A percentile compares a stretch with the other conserved stretches of the same genome.
phyloP scores from a whole-genome alignment of 768 basidiomycete genomes.

The Thelephora aurantiotincta region DNA sequence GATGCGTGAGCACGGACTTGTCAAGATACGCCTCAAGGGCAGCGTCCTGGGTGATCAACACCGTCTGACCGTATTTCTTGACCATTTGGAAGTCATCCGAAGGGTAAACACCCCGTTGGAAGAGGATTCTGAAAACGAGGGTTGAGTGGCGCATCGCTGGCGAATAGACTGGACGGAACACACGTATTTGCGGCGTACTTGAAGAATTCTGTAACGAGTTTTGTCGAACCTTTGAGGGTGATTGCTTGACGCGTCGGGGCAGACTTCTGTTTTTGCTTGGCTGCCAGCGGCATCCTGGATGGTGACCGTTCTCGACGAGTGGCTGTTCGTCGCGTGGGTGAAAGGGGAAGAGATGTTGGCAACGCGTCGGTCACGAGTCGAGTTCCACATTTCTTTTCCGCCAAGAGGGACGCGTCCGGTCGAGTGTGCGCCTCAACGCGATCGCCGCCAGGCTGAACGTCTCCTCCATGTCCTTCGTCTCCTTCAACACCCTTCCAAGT shows the following conservation, averaged over 20 bases:
- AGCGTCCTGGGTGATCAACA: conserved; percentile 88
- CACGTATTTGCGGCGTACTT: conserved; percentile 98
- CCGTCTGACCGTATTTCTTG: conserved; percentile 95
- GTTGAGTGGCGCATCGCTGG: conserved; percentile 6
- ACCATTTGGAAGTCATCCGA: conserved; percentile 99
- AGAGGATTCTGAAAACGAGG: conserved; percentile 55
- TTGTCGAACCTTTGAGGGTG: conserved; percentile 89
- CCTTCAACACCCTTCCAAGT: background rate
- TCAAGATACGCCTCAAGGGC: conserved; percentile 90
- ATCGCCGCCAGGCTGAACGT: too few species aligned
- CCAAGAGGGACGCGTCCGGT: too few species aligned
- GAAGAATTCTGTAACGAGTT: conserved; percentile 95
- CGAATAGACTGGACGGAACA: conserved; percentile 16
- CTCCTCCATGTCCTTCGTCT: background rate
- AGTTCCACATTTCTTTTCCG: background rate
- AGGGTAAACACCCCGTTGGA: conserved; percentile 94
- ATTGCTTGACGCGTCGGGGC: conserved; percentile 56
- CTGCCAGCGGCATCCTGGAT: conserved; percentile 23
- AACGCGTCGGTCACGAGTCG: conserved; percentile 10
- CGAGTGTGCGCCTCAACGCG: too few species aligned
- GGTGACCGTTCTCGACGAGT: conserved; percentile 6
- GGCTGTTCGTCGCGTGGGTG: background rate
- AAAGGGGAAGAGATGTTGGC: background rate
- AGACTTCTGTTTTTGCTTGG: conserved; percentile 16
- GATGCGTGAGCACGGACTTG: conserved; percentile 26